A percentile compares a stretch with the other conserved stretches of the same genome.
Conservation (phyloP, 371 early-diverging fungal genomes). For the Entomophthora muscae region DNA sequence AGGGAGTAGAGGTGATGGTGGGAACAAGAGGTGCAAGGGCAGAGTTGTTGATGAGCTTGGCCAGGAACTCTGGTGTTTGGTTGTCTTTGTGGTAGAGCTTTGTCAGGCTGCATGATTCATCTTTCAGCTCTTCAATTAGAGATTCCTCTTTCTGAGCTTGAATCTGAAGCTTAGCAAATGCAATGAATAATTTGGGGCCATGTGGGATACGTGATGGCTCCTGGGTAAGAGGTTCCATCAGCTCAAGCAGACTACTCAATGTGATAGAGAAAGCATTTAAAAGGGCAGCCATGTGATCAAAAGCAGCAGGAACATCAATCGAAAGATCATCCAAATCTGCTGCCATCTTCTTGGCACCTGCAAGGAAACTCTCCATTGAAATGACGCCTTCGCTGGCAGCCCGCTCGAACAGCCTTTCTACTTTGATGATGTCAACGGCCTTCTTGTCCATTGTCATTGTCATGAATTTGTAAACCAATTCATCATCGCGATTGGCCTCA, state of each 20-base stretch:
- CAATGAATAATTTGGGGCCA: background rate
- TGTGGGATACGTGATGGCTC: background rate
- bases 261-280: background rate
- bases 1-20: background rate
- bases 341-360: slow-evolving; percentile 34
- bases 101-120: background rate
- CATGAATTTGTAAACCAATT: slow-evolving; percentile 25
- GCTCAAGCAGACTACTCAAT: background rate
- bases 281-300: slow-evolving; percentile 39
- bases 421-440: slow-evolving; percentile 30
- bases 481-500: slow-evolving; percentile 25
- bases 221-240: background rate
- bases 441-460: slow-evolving; percentile 33
- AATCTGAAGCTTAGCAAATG: background rate
- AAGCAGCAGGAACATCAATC: slow-evolving; percentile 63
- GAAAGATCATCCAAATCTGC: slow-evolving; percentile 57
- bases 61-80: background rate
- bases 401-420: slow-evolving; percentile 29
- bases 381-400: slow-evolving; percentile 22
- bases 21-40: background rate
- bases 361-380: slow-evolving; percentile 17
- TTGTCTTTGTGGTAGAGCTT: background rate
- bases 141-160: background rate
- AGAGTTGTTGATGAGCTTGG: background rate
- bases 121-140: background rate